Conservation (phyloP, 371 early-diverging fungal species). For the Lichtheimia ramosa region DNA sequence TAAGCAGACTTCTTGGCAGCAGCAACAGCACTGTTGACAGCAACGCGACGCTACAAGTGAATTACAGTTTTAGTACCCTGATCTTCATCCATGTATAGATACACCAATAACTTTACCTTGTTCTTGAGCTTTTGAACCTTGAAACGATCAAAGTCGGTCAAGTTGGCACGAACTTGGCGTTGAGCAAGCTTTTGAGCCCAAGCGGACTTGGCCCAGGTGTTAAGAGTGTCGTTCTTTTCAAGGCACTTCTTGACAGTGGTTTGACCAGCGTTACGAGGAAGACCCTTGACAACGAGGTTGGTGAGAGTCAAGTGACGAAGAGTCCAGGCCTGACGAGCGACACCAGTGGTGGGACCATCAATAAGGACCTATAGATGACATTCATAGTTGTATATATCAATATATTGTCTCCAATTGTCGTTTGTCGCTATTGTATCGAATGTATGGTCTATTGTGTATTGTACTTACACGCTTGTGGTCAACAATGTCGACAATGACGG, state of each 20-base stretch:
- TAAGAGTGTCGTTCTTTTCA: constrained; percentile 81
- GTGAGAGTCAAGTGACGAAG: constrained; percentile 92
- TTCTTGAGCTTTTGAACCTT: constrained; percentile 87
- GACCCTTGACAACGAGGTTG: constrained; percentile 77
- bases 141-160: constrained; percentile 97
- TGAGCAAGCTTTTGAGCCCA: constrained; percentile 94
- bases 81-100: neutral
- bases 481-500: constrained; percentile 97
- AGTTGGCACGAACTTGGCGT: constrained; percentile 76
- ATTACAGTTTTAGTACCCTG: neutral
- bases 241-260: constrained; percentile 79
- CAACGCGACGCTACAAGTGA: constrained; percentile 41
- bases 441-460: neutral
- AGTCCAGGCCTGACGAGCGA: constrained; percentile 83
- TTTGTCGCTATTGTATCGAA: too few species aligned
- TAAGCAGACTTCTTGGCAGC: constrained; percentile 41
- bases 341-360: constrained; percentile 97
- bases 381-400: too few species aligned
- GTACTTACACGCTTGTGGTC: constrained; percentile 91
- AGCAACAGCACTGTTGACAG: constrained; percentile 35
- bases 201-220: constrained; percentile 83
- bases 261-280: constrained; percentile 88
- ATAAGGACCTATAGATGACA: constrained; percentile 77
- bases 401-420: too few species aligned
- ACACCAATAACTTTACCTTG: constrained; percentile 52